Conservation (phyloP, 208 protist genomes). For the Trypanosoma lewisi region DNA sequence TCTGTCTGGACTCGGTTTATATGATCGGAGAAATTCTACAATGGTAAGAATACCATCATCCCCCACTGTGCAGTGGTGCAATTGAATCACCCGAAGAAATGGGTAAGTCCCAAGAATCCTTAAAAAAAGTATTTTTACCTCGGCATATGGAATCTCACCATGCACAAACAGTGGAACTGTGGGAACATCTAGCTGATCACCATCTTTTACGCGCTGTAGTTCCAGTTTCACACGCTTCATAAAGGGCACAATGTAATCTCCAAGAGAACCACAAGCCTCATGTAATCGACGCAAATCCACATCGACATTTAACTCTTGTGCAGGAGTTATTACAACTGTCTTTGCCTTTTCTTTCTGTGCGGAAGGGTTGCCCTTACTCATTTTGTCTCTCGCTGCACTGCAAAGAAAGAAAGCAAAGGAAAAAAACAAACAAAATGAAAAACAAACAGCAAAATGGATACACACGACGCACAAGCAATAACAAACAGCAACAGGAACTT, state of each 20-base stretch:
- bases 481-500: background rate
- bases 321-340: constrained; percentile 35
- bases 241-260: constrained; percentile 61
- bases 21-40: constrained; percentile 70
- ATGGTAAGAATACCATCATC: constrained; percentile 83
- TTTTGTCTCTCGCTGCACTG: too few species aligned
- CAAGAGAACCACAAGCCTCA: constrained; percentile 50
- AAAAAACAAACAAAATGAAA: background rate
- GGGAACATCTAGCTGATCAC: constrained; percentile 67
- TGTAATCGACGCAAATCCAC: constrained; percentile 61
- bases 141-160: constrained; percentile 42
- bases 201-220: constrained; percentile 73
- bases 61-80: constrained; percentile 64
- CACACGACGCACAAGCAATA: background rate
- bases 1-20: constrained; percentile 59
- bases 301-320: constrained; percentile 75
- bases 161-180: constrained; percentile 73
- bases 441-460: background rate
- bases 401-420: constrained; percentile 31
- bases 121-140: constrained; percentile 50
- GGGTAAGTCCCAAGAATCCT: constrained; percentile 65
- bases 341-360: constrained; percentile 48
- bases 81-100: constrained; percentile 67
- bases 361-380: constrained; percentile 27
- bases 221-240: constrained; percentile 69